phyloP scores from a whole-genome alignment of 495 filamentous ascomycete species.

The Penicillium coprophilum region DNA sequence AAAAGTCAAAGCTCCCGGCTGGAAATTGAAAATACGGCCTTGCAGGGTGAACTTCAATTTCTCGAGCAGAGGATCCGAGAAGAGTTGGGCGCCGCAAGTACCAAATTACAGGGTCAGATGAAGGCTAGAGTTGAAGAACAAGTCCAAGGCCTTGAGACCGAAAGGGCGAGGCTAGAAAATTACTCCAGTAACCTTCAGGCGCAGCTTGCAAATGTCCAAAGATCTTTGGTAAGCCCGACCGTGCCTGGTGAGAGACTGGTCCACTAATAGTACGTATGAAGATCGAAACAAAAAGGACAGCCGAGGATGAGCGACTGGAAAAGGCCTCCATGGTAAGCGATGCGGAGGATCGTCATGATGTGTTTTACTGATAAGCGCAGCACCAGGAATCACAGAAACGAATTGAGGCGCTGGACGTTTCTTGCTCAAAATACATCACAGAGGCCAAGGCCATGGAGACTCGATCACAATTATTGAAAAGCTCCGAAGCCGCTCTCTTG shows the following conservation, averaged over 20 bases:
- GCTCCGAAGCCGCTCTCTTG: slow-evolving; percentile 19
- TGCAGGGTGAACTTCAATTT: slow-evolving; percentile 22
- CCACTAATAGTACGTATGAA: slow-evolving; percentile 21
- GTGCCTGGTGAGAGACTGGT: not conserved
- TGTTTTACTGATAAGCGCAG: slow-evolving; percentile 23
- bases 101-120: slow-evolving; percentile 20
- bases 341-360: not conserved
- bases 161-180: slow-evolving; percentile 26
- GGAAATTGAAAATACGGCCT: slow-evolving; percentile 20
- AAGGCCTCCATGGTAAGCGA: slow-evolving; percentile 19
- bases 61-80: slow-evolving; percentile 27
- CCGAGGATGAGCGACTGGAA: slow-evolving; percentile 11
- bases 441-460: slow-evolving; percentile 19
- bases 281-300: slow-evolving; percentile 17
- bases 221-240: slow-evolving; percentile 26
- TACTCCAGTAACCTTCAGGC: slow-evolving; percentile 10
- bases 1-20: slow-evolving; percentile 14
- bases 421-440: slow-evolving; percentile 16
- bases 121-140: slow-evolving; percentile 27
- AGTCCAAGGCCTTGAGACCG: slow-evolving; percentile 20
- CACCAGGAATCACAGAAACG: slow-evolving; percentile 20
- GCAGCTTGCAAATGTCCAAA: slow-evolving; percentile 23
- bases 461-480: slow-evolving; percentile 25
- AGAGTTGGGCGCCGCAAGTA: slow-evolving; percentile 24
- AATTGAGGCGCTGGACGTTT: slow-evolving; percentile 23